Base-by-base conservation (phyloP, 2,329 filamentous ascomycete species). In the Exophiala sideris region DNA sequence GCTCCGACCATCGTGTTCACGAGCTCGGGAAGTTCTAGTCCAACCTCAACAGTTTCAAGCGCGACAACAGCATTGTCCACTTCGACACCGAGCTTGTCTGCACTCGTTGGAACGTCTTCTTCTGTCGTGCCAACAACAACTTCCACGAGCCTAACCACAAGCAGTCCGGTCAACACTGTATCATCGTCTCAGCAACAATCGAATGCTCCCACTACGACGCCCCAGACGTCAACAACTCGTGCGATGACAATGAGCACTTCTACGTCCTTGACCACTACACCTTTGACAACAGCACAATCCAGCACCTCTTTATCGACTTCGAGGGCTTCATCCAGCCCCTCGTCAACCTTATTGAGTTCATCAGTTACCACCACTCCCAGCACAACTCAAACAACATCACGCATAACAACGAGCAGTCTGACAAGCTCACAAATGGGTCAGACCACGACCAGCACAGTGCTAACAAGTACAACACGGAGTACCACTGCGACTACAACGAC, bases 391-490 rank as follows among this genome's bases (percentile, higher is more conserved):
- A 24, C 29, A 33, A 32, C 50, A 12, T 44, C 50, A 44, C 21
- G 24, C 5, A 24, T 33, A 16, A 34, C 42, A 34, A 29, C 40
- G 6, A 21, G 32, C 14, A 49, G 11, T 39, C 44, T 16, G 18
- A 41, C 42, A 12, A 48, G 12, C 20, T 45, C 49, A 18, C 42
- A 8, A n/a, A 32, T 41, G 5, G 56, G 36, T 70, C 74, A 57
- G 72, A 73, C 54, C 52, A 74, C 11, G 61, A 75, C 38, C 62
- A 61, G 8, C 48, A 52, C 14, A 54, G 65, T 6, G 59, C 57
- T 3, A 68, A 65, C 18, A 41, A 54, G 34, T 59, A 46, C 35
- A 10, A 38, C 35, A 38, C 4, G 24, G 35, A 50, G 33, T 16
- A 73, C 54, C 68, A 71, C 54, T 56, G 60, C 32, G 63, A 56